Conservation (phyloP, 495 filamentous ascomycete genomes). For the Neurospora sp. region DNA sequence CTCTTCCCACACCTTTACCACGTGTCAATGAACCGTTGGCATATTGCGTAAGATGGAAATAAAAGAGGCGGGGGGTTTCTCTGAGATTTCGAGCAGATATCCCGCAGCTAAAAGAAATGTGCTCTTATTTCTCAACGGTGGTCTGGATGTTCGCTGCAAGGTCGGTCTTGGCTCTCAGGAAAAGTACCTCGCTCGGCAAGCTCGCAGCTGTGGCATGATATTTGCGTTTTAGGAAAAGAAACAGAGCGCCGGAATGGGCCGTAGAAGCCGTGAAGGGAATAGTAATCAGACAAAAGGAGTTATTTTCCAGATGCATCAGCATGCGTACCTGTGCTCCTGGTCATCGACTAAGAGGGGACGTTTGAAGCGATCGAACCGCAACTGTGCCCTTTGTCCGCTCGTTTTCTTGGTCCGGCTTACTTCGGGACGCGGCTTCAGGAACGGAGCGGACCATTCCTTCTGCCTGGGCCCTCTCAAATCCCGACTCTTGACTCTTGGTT, state of each 20-base stretch:
- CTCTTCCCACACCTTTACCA: constrained; percentile 14
- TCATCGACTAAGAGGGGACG: background rate
- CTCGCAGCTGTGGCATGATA: background rate
- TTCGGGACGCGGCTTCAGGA: background rate
- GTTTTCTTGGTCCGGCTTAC: background rate
- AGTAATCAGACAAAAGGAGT: background rate
- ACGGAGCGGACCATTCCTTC: background rate
- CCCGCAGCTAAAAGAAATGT: background rate
- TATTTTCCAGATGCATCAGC: background rate
- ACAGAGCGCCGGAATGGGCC: background rate
- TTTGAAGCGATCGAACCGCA: background rate
- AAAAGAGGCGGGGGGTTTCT: constrained; percentile 1
- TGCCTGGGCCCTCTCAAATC: background rate
- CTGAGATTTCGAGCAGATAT: background rate
- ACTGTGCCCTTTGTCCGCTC: background rate
- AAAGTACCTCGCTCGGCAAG: background rate
- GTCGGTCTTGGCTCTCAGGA: background rate
- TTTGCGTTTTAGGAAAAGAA: background rate
- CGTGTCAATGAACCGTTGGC: constrained; percentile 25
- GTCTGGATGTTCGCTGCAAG: background rate
- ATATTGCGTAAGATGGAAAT: constrained; percentile 1
- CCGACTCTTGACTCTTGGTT: background rate
- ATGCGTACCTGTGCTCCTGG: background rate
- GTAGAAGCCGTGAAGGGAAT: background rate
- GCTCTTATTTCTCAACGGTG: background rate